phyloP scores from a whole-genome alignment of 2,329 filamentous ascomycete species.

The Diaporthe vexans region DNA sequence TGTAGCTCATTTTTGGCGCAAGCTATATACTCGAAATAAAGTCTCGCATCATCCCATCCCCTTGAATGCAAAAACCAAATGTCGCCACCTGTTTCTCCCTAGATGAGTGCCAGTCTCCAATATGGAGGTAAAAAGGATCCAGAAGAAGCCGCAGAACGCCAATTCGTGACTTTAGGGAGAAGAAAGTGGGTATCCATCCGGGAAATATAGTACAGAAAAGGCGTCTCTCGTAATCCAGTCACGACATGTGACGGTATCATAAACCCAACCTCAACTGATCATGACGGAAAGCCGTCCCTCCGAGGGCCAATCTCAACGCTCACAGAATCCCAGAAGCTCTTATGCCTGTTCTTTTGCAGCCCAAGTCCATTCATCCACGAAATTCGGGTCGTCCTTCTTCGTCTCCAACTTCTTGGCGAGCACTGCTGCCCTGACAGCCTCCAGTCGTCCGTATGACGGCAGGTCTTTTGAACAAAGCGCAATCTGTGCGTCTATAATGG shows the following conservation, averaged over 20 bases:
- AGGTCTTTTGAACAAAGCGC: conserved; percentile 26
- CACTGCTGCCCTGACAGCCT: conserved; percentile 37
- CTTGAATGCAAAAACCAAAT: not conserved
- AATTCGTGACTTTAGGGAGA: not conserved
- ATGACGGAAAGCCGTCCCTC: not conserved
- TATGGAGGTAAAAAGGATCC: not conserved
- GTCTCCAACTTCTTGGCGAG: conserved; percentile 36
- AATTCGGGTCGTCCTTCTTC: conserved; percentile 33
- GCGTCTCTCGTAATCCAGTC: not conserved
- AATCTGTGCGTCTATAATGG: conserved; percentile 60
- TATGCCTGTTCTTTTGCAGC: not conserved
- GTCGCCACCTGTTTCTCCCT: not conserved
- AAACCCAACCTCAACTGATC: not conserved
- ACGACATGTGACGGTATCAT: not conserved
- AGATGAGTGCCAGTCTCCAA: not conserved
- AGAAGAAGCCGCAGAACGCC: conserved; percentile 1
- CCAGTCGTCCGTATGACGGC: conserved; percentile 36
- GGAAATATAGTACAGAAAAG: conserved; percentile 16
- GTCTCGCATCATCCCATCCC: not conserved
- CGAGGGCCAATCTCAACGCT: not conserved
- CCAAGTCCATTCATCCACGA: conserved; percentile 39
- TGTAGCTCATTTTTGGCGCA: not conserved
- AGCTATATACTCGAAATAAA: conserved; percentile 21
- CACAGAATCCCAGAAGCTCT: not conserved
- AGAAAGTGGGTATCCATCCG: conserved; percentile 35